Evolutionary conservation across 306 rosid species (phyloP).

Genomic region (Castanea crenata): DNA sequence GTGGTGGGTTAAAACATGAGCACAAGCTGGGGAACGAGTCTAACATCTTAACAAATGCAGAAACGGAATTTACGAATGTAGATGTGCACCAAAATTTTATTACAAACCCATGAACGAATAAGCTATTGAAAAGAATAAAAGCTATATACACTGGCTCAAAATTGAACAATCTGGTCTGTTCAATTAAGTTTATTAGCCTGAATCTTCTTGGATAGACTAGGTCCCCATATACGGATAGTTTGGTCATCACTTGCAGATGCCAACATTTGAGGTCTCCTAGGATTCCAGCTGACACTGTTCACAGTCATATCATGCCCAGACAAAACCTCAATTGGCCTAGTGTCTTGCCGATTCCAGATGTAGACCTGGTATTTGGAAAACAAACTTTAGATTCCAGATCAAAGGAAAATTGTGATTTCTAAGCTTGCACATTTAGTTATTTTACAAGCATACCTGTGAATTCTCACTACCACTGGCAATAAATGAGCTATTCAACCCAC

Average conservation of each 20-base stretch:
- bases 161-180: conserved; percentile 10
- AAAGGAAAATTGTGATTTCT: not conserved
- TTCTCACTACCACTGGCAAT: conserved; percentile 94
- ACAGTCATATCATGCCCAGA: conserved; percentile 74
- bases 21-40: no score
- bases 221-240: conserved; percentile 88
- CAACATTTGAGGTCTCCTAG: conserved; percentile 73
- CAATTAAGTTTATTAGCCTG: conserved; percentile 34
- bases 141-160: conserved; percentile 26
- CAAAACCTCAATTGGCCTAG: conserved; percentile 69
- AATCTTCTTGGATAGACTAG: conserved; percentile 31
- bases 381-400: conserved; percentile 4
- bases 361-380: conserved; percentile 56
- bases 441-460: conserved; percentile 51
- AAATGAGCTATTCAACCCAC: conserved; percentile 66
- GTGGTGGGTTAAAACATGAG: no score
- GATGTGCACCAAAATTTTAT: conserved; percentile 26
- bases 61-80: conserved; percentile 17
- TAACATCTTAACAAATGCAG: conserved; percentile 8
- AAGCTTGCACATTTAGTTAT: not conserved
- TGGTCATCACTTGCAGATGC: conserved; percentile 90
- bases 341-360: conserved; percentile 67
- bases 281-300: conserved; percentile 97
- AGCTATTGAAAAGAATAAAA: conserved; percentile 15
- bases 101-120: conserved; percentile 44